These are phyloP conservation scores for Volvariella volvacea DNA, from an alignment of 1,284 basidiomycete species.

Conservation along the genomic window DNA sequence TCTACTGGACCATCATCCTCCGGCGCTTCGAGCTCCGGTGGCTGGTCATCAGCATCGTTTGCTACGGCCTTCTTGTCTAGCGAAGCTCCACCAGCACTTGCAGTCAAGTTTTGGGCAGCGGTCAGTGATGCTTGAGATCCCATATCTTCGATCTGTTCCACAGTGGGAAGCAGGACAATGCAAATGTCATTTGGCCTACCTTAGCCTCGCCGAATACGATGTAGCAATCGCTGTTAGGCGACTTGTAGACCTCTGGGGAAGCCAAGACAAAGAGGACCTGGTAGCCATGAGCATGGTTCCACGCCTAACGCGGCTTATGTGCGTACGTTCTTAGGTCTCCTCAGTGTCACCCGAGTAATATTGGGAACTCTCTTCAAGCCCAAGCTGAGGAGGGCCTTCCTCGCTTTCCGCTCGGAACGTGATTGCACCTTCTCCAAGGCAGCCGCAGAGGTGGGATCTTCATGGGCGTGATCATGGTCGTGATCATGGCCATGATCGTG, in stretches of 20 bases:
- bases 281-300: slow-evolving; percentile 1
- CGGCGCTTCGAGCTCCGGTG: slow-evolving; percentile 74
- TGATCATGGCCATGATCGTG: slow-evolving; percentile 45
- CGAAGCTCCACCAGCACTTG: slow-evolving; percentile 41
- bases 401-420: slow-evolving; percentile 85
- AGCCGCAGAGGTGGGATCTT: slow-evolving; percentile 77
- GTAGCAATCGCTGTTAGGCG: slow-evolving; percentile 94
- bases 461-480: slow-evolving; percentile 50
- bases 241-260: slow-evolving; percentile 97
- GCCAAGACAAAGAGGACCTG: slow-evolving; percentile 91
- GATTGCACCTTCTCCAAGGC: slow-evolving; percentile 92
- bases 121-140: slow-evolving; percentile 78
- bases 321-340: slow-evolving; percentile 88
- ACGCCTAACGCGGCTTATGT: not conserved
- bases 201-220: slow-evolving; percentile 99
- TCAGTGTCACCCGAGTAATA: slow-evolving; percentile 93
- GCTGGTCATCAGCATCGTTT: slow-evolving; percentile 64
- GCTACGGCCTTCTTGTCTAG: slow-evolving; percentile 46
- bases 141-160: slow-evolving; percentile 80
- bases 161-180: not conserved
- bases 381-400: slow-evolving; percentile 81
- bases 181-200: slow-evolving; percentile 29
- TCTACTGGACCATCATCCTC: slow-evolving; percentile 76
- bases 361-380: slow-evolving; percentile 89
- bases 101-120: slow-evolving; percentile 76